Conservation (phyloP, 176 grass and related monocot species). For the Oropetium thomaeum region DNA sequence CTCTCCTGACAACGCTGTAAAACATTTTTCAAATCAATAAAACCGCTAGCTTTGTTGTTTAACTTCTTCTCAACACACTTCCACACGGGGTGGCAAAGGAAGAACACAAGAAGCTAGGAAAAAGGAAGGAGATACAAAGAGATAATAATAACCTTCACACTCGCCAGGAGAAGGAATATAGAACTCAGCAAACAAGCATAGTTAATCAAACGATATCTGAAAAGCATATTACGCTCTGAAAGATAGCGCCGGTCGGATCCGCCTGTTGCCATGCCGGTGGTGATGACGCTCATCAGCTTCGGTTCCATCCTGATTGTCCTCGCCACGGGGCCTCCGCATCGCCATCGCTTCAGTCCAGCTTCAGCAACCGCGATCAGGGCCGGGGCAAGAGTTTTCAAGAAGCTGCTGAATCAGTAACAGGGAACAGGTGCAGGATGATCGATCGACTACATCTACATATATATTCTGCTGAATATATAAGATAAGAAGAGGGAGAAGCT, state of each 20-base stretch:
- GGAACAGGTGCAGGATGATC: not conserved
- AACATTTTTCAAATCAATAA: not conserved
- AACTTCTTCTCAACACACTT: not conserved
- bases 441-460: too few species aligned
- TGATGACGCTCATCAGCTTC: not conserved
- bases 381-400: not conserved
- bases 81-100: not conserved
- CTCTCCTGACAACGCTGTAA: conserved; percentile 28
- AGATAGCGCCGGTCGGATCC: not conserved
- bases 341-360: not conserved
- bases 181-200: not conserved
- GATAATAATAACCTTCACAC: not conserved
- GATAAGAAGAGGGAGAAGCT: not conserved
- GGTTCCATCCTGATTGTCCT: not conserved
- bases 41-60: too few species aligned
- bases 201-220: not conserved
- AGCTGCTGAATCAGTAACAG: not conserved
- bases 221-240: not conserved
- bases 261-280: not conserved
- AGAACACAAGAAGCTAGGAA: not conserved
- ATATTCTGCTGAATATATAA: not conserved
- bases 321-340: not conserved
- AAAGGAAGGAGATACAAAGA: too few species aligned
- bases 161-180: not conserved
- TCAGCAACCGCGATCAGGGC: not conserved